Conservation (phyloP, 306 rosid species). For the Quercus variabilis region DNA sequence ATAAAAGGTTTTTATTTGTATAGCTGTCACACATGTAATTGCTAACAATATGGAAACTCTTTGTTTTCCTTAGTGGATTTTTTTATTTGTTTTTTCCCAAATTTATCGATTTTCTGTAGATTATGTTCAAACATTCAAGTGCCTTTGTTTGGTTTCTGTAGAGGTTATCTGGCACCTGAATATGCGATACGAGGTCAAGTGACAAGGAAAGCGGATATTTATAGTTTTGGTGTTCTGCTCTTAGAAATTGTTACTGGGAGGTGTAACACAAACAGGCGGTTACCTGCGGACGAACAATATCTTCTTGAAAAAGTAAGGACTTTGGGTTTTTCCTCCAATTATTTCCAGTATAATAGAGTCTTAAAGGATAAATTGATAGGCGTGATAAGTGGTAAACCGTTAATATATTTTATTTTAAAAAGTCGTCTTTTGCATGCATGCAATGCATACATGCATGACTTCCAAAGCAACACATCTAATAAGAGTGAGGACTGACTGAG, state of each 20-base stretch:
- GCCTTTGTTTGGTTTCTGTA: conserved; percentile 28
- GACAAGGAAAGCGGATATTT: conserved; percentile 77
- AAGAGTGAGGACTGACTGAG: not conserved
- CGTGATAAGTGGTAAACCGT: not conserved
- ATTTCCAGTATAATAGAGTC: not conserved
- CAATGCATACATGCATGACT: not conserved
- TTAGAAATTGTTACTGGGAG: conserved; percentile 83
- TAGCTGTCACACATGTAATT: not conserved
- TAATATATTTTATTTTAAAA: not conserved
- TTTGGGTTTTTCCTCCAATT: not conserved
- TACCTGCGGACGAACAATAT: conserved; percentile 58
- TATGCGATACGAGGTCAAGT: conserved; percentile 81
- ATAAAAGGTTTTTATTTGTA: not conserved
- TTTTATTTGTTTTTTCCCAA: not conserved
- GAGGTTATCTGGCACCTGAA: conserved; percentile 92
- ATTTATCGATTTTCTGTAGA: not conserved
- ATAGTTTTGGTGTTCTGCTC: conserved; percentile 79
- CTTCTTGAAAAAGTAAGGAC: conserved; percentile 69
- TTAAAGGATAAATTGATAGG: not conserved
- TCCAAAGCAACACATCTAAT: not conserved
- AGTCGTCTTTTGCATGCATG: not conserved
- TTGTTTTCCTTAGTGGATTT: not conserved
- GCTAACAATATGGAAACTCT: not conserved
- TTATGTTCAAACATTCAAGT: not conserved
- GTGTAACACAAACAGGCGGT: conserved; percentile 58